A percentile compares a stretch with the other conserved stretches of the same genome.
Conservation (phyloP, 2,329 filamentous ascomycete species). For the Juglanconis sp. region DNA sequence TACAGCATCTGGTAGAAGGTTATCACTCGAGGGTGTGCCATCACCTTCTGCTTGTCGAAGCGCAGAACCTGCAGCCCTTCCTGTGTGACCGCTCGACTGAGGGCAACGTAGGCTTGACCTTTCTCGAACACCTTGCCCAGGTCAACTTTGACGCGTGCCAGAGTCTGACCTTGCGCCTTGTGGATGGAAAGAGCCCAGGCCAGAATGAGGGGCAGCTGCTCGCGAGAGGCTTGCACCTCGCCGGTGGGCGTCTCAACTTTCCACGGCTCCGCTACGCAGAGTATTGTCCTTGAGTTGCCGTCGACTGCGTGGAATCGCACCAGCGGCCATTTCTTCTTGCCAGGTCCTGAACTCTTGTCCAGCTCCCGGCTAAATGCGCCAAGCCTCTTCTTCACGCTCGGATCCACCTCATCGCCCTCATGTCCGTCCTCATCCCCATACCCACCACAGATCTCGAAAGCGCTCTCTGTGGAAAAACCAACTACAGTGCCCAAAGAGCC, state of each 20-base stretch:
- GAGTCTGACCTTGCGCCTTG: slow-evolving; percentile 93
- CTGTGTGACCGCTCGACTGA: slow-evolving; percentile 88
- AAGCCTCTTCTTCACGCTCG: slow-evolving; percentile 55
- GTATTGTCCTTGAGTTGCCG: slow-evolving; percentile 70
- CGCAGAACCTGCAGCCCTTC: slow-evolving; percentile 81
- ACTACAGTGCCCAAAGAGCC: slow-evolving; percentile 86
- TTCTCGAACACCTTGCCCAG: slow-evolving; percentile 92
- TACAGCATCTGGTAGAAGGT: slow-evolving; percentile 82
- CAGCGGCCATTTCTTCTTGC: slow-evolving; percentile 68
- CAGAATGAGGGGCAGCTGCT: slow-evolving; percentile 81
- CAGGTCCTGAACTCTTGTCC: slow-evolving; percentile 31
- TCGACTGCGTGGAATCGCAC: slow-evolving; percentile 81
- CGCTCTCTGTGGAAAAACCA: slow-evolving; percentile 62
- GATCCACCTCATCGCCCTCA: slow-evolving; percentile 23
- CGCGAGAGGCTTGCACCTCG: slow-evolving; percentile 84
- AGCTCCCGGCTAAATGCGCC: slow-evolving; percentile 44
- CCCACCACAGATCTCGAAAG: slow-evolving; percentile 33
- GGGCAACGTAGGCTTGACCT: slow-evolving; percentile 93
- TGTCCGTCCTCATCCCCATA: slow-evolving; percentile 38
- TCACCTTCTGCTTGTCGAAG: slow-evolving; percentile 87
- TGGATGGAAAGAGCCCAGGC: slow-evolving; percentile 98
- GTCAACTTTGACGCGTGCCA: slow-evolving; percentile 92
- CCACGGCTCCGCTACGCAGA: slow-evolving; percentile 87
- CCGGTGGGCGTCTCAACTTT: slow-evolving; percentile 96
- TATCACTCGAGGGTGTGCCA: slow-evolving; percentile 85